Base-by-base conservation (phyloP, 1,284 basidiomycete genomes). In the Malassezia caprae region DNA sequence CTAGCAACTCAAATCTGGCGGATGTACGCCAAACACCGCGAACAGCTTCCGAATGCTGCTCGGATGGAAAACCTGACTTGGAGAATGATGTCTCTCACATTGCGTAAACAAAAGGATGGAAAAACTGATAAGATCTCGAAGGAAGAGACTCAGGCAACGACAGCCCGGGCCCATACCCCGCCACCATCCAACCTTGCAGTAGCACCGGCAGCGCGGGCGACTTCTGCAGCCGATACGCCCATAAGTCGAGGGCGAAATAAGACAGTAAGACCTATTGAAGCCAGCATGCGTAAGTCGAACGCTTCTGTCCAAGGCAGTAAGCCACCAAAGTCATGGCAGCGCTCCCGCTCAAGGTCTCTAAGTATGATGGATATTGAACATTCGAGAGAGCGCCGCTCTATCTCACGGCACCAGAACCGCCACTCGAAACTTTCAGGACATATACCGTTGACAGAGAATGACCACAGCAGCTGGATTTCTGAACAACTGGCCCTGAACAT, bases 31-130 rank as follows among this genome's bases (percentile, higher is more conserved):
- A 84, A 87, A 59, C 87, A 87, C 34, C 90, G 90, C 76, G 86
- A 85, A 19, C 82, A 81, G 48, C 77, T 94, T 42, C 90, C 90
- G 34, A 88, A 94, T 73, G 88, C 87, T 0, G 88, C 90, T 73
- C 79, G 90, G 62, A 91, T 96, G 89, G 93, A 96, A 78, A 96
- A 94, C 72, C 76, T 96, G 49, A 94, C 90, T 0, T 96, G 93
- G 93, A 79, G 94, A 59, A 88, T 96, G 88, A 96, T 96, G 91
- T 87, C 90, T 40, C 79, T 98, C 69, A 87, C 86, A 8, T 77
- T 96, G 59, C 85, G 86, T 78, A 42, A 44, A 21, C 49, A 90
- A 27, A 45, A 23, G 35, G 52, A 43, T 19, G 45, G n/a, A 15
- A 27, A 7, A n/a, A 21, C 19, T 2, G 35, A 19, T 17, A n/a